These are phyloP conservation scores for Peniophora sp. DNA, from an alignment of 1,284 basidiomycete species.

Conservation along the genomic window DNA sequence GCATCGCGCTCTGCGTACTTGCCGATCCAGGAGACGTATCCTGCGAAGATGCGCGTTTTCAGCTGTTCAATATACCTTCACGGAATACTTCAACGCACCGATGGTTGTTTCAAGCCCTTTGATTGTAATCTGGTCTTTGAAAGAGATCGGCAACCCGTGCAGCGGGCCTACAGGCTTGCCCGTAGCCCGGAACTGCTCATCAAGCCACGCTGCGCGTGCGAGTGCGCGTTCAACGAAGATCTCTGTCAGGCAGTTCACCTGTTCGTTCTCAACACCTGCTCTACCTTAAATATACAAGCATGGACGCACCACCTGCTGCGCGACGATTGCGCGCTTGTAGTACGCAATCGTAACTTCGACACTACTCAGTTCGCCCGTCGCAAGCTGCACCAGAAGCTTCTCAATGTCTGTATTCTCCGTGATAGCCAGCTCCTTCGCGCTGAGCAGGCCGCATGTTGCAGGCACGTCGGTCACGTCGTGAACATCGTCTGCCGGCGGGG, in stretches of 20 bases:
- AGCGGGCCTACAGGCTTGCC: conserved; percentile 48
- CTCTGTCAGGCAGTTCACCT: conserved; percentile 50
- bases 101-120: conserved; percentile 46
- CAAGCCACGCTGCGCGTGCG: conserved; percentile 41
- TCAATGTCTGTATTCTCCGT: conserved; percentile 47
- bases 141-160: conserved; percentile 53
- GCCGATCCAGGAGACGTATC: conserved; percentile 64
- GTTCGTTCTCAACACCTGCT: conserved; percentile 14
- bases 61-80: too few species aligned
- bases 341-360: conserved; percentile 69
- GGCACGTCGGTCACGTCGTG: conserved; percentile 54
- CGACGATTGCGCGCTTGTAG: conserved; percentile 72
- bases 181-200: conserved; percentile 34
- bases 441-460: conserved; percentile 50
- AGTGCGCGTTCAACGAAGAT: conserved; percentile 47
- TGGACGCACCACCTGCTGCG: conserved; percentile 76
- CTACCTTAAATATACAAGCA: neutral
- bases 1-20: conserved; percentile 44
- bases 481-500: conserved; percentile 30
- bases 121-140: conserved; percentile 54
- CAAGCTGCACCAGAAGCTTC: conserved; percentile 39
- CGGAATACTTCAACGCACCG: too few species aligned
- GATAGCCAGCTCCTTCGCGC: conserved; percentile 55
- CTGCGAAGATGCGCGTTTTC: conserved; percentile 26
- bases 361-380: conserved; percentile 46